Conservation (phyloP, 2,329 filamentous ascomycete species). For the Fusarium pseudoanthophilum region DNA sequence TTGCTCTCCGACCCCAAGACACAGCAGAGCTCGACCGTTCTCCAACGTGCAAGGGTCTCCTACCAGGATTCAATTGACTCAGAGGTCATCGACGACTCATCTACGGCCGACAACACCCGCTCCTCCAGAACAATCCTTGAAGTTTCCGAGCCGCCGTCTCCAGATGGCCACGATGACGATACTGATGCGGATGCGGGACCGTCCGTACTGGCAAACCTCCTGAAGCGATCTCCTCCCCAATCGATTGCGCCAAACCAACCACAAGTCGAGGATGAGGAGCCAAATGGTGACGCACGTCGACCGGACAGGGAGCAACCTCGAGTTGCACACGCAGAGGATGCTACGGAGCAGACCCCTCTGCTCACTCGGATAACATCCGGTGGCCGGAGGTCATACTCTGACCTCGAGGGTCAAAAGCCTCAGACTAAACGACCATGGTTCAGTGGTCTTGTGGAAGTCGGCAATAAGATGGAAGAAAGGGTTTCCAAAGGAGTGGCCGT, state of each 20-base stretch:
- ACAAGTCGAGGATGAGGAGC: conserved; percentile 18
- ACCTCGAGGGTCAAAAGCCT: conserved; percentile 64
- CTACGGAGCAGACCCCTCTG: conserved; percentile 61
- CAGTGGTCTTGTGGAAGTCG: conserved; percentile 45
- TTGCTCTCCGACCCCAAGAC: conserved; percentile 73
- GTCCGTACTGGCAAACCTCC: conserved; percentile 61
- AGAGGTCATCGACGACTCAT: conserved; percentile 38
- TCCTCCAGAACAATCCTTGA: conserved; percentile 67
- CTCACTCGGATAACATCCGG: conserved; percentile 50
- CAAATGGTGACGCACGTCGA: conserved; percentile 17
- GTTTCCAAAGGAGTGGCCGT: conserved; percentile 47
- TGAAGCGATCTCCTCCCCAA: conserved; percentile 61
- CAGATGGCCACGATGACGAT: conserved; percentile 33
- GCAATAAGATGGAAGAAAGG: conserved; percentile 48
- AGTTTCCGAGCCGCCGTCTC: conserved; percentile 61
- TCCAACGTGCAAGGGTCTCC: conserved; percentile 51
- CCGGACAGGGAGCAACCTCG: conserved; percentile 18
- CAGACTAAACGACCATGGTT: conserved; percentile 49
- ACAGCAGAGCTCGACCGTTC: conserved; percentile 57
- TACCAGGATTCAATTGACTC: conserved; percentile 43
- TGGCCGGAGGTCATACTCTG: conserved; percentile 49
- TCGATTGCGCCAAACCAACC: conserved; percentile 41
- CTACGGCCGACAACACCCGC: conserved; percentile 39
- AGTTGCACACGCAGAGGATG: conserved; percentile 24
- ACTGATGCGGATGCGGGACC: conserved; percentile 44